Conservation (phyloP, 768 basidiomycete genomes). For the Mycena haematopus region DNA sequence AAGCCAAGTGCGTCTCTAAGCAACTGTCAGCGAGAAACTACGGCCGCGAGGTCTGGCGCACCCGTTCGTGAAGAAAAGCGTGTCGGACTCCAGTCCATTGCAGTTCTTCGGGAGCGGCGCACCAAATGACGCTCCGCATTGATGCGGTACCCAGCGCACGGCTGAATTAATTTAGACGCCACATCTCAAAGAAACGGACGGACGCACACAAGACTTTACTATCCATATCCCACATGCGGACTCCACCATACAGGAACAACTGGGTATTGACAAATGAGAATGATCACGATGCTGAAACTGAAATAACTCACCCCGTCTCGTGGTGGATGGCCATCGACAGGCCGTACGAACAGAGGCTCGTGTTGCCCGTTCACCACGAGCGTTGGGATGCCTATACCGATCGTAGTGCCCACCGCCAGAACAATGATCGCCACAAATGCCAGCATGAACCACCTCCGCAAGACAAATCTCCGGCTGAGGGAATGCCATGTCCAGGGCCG, state of each 20-base stretch:
- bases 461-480: conserved; percentile 5
- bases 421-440: conserved; percentile 4
- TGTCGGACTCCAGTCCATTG: conserved; percentile 3
- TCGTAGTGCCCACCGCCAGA: conserved; percentile 3
- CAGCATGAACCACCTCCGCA: conserved; percentile 1
- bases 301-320: conserved; percentile 2
- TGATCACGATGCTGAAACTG: conserved; percentile 7
- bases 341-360: conserved; percentile 1
- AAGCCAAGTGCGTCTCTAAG: conserved; percentile 8
- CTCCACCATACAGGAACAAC: conserved; percentile 8
- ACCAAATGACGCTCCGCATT: conserved; percentile 1
- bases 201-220: conserved; percentile 6
- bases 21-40: conserved; percentile 2
- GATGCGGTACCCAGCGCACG: conserved; percentile 5
- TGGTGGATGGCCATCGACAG: conserved; percentile 3
- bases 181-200: conserved; percentile 7
- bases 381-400: conserved; percentile 7
- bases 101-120: neutral
- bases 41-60: conserved; percentile 6
- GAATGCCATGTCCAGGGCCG: conserved; percentile 3
- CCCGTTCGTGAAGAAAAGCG: conserved; percentile 6
- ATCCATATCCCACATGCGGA: conserved; percentile 1
- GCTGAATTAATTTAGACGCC: conserved; percentile 3
- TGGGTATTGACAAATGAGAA: conserved; percentile 6
- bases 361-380: conserved; percentile 1